Percentiles rank a stretch among this genome's conserved stretches.
Conservation (phyloP, 176 grass and related monocot species). For the Oryza australiensis region DNA sequence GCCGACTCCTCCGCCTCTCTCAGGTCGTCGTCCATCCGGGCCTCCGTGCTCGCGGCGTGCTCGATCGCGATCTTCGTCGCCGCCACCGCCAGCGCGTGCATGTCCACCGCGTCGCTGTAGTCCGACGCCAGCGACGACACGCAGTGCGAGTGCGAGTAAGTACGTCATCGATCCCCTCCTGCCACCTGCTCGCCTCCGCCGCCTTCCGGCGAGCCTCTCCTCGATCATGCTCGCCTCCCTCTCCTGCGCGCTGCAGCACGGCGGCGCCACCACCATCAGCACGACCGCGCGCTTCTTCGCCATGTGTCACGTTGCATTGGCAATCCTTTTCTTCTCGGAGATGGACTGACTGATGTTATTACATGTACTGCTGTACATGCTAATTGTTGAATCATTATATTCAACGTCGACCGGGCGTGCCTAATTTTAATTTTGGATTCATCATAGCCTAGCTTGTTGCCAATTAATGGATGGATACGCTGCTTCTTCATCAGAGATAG, state of each 20-base stretch:
- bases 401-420: too few relatives aligned
- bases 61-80: conserved; percentile 41
- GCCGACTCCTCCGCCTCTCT: conserved; percentile 36
- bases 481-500: too few relatives aligned
- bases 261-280: not conserved
- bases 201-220: conserved; percentile 42
- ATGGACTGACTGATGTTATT: too few relatives aligned
- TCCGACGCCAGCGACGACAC: conserved; percentile 32
- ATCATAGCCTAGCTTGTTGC: too few relatives aligned
- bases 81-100: conserved; percentile 32
- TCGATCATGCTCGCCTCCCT: conserved; percentile 8
- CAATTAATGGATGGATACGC: not conserved
- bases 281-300: not conserved
- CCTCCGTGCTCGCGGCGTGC: conserved; percentile 44
- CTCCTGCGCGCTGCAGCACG: not conserved
- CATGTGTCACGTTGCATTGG: not conserved
- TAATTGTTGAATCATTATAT: not conserved
- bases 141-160: conserved; percentile 50
- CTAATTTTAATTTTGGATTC: not conserved
- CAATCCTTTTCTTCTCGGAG: too few relatives aligned
- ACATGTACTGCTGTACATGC: too few relatives aligned
- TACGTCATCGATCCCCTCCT: not conserved
- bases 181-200: not conserved
- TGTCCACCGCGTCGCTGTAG: conserved; percentile 23
- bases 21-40: conserved; percentile 42